phyloP scores from a whole-genome alignment of 257 asterid species.

The Thymus mandschuricus region DNA sequence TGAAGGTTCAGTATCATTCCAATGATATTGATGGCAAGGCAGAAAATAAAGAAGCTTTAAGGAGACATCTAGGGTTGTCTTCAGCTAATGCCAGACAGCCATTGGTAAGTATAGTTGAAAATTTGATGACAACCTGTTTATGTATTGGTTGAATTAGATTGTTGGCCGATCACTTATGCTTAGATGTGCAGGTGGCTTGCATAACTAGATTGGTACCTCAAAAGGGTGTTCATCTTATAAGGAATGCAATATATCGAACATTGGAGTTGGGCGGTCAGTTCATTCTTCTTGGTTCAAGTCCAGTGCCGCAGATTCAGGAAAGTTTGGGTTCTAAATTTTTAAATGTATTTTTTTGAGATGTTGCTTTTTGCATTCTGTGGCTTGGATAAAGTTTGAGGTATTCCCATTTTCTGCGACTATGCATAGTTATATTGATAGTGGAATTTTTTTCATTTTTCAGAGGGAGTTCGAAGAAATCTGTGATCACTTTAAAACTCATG shows the following conservation, averaged over 20 bases:
- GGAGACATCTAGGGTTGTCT: constrained; percentile 69
- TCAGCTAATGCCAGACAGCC: constrained; percentile 62
- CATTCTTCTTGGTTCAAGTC: constrained; percentile 97
- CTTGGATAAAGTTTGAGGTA: background rate
- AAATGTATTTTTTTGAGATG: background rate
- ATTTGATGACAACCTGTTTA: constrained; percentile 19
- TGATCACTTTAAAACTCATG: constrained; percentile 63
- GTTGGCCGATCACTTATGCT: constrained; percentile 23
- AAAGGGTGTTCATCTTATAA: constrained; percentile 94
- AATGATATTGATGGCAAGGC: constrained; percentile 73
- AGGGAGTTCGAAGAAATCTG: constrained; percentile 88
- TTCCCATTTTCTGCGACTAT: constrained; percentile 2
- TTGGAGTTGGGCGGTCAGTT: constrained; percentile 96
- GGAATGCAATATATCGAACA: constrained; percentile 88
- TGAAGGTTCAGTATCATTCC: constrained; percentile 76
- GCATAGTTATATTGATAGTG: constrained; percentile 21
- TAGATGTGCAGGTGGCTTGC: constrained; percentile 75
- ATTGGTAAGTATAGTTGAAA: constrained; percentile 55
- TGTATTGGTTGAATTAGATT: constrained; percentile 25
- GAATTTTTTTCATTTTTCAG: constrained; percentile 45
- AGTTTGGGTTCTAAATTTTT: constrained; percentile 23
- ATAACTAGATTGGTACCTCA: constrained; percentile 98
- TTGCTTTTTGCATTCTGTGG: background rate
- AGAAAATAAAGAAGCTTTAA: constrained; percentile 81
- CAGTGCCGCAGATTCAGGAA: constrained; percentile 91